Percentiles rank a stretch among this genome's conserved stretches.
phyloP scores from a whole-genome alignment of 2,329 filamentous ascomycete genomes.

The Botrytis pseudocinerea region DNA sequence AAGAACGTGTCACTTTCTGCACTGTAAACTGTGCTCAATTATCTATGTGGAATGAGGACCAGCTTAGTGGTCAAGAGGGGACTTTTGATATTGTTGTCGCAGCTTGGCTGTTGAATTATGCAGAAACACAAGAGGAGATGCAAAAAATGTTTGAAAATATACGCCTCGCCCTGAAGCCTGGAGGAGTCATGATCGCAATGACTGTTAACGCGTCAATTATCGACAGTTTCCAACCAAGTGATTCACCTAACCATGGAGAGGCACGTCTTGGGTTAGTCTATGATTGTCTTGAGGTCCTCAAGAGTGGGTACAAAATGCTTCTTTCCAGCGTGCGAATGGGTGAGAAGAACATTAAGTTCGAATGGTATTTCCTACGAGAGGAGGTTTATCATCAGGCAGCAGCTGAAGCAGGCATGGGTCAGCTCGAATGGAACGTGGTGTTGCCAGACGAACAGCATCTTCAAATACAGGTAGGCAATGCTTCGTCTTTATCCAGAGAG shows the following conservation, averaged over 20 bases:
- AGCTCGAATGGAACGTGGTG: conserved; percentile 7
- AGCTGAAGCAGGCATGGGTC: background rate
- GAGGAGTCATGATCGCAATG: background rate
- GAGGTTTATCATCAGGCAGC: conserved; percentile 10
- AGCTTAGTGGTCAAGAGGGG: background rate
- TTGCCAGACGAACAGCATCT: background rate
- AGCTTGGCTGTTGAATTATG: conserved; percentile 9
- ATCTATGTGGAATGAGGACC: background rate
- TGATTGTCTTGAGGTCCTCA: background rate
- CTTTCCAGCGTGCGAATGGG: background rate
- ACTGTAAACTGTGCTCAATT: background rate
- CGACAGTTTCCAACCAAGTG: background rate
- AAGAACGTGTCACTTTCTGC: background rate
- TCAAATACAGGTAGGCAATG: background rate
- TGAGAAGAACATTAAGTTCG: background rate
- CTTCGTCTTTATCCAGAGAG: background rate
- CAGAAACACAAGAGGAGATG: conserved; percentile 1
- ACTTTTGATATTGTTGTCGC: conserved; percentile 9
- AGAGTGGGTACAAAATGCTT: background rate
- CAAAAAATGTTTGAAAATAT: conserved; percentile 5
- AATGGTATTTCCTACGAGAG: conserved; percentile 13
- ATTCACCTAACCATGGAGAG: background rate
- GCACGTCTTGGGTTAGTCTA: background rate
- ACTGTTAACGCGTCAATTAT: conserved; percentile 7
- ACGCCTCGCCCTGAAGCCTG: background rate